These are phyloP conservation scores for Dentipellis sp. DNA, from an alignment of 768 basidiomycete genomes.

Conservation along the genomic window DNA sequence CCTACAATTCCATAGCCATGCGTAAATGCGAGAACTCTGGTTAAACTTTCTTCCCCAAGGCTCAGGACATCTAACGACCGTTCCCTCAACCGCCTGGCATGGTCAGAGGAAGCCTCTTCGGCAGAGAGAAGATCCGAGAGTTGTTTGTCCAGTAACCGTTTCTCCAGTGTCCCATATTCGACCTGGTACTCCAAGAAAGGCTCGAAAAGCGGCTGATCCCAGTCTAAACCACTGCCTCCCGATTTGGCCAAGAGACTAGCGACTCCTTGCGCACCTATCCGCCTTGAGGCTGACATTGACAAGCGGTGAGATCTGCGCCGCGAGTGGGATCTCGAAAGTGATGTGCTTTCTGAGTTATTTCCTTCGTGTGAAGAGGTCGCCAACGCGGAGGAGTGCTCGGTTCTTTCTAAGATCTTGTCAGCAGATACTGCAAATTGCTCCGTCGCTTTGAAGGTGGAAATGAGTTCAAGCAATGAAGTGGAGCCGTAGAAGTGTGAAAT, in stretches of 20 bases:
- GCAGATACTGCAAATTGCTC: conserved; percentile 74
- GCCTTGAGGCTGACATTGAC: conserved; percentile 16
- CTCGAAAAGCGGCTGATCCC: conserved; percentile 91
- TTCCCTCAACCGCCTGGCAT: conserved; percentile 64
- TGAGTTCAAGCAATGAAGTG: conserved; percentile 56
- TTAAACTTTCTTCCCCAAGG: conserved; percentile 71
- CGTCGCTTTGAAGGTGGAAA: conserved; percentile 60
- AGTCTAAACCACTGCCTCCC: conserved; percentile 32
- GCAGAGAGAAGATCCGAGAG: conserved; percentile 39
- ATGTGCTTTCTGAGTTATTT: conserved; percentile 11
- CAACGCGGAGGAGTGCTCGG: conserved; percentile 9
- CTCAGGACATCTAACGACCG: conserved; percentile 66
- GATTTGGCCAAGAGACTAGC: conserved; percentile 5
- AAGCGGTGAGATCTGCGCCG: conserved; percentile 9
- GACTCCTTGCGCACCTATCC: neutral
- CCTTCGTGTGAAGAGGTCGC: conserved; percentile 13
- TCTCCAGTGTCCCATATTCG: conserved; percentile 76
- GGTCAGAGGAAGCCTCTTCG: conserved; percentile 34
- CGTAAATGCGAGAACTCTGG: conserved; percentile 71
- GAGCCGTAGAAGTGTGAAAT: conserved; percentile 60
- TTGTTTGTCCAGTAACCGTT: conserved; percentile 51
- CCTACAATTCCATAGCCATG: conserved; percentile 80
- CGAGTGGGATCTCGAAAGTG: neutral
- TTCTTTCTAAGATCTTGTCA: conserved; percentile 72
- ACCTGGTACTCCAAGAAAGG: conserved; percentile 89